Percentiles rank a stretch among this genome's conserved stretches.
phyloP scores from a whole-genome alignment of 1,284 basidiomycete genomes.

The Pyrrhoderma lamaoense region DNA sequence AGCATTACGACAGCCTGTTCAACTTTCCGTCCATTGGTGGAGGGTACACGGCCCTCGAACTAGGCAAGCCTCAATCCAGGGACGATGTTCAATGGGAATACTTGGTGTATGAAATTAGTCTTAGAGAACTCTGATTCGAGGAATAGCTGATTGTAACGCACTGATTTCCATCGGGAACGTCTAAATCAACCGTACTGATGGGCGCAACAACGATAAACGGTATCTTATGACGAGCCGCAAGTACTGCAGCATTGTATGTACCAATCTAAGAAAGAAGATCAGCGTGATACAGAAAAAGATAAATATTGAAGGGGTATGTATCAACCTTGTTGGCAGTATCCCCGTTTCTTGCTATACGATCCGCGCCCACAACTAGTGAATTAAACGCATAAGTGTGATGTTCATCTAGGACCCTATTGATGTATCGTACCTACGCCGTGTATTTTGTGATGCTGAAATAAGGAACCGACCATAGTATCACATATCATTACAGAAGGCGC shows the following conservation, averaged over 20 bases:
- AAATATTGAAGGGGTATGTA: slow-evolving; percentile 5
- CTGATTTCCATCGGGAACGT: slow-evolving; percentile 66
- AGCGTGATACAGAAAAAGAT: not conserved
- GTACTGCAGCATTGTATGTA: slow-evolving; percentile 85
- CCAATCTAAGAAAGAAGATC: slow-evolving; percentile 51
- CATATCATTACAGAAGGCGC: slow-evolving; percentile 90
- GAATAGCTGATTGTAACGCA: slow-evolving; percentile 28
- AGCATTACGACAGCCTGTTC: slow-evolving; percentile 67
- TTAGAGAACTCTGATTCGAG: not conserved
- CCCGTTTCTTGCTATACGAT: slow-evolving; percentile 82
- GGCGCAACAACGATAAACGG: slow-evolving; percentile 90
- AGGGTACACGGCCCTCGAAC: slow-evolving; percentile 73
- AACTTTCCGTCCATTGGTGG: slow-evolving; percentile 33
- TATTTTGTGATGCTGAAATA: slow-evolving; percentile 81
- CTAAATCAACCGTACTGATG: slow-evolving; percentile 81
- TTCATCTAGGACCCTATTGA: not conserved
- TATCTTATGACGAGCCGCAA: slow-evolving; percentile 77
- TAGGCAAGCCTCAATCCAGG: slow-evolving; percentile 78
- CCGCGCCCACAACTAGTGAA: slow-evolving; percentile 66
- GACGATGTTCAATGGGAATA: slow-evolving; percentile 89
- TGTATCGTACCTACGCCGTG: slow-evolving; percentile 63
- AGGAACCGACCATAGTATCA: slow-evolving; percentile 89
- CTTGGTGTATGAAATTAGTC: slow-evolving; percentile 32
- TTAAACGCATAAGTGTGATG: slow-evolving; percentile 2
- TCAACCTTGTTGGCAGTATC: slow-evolving; percentile 89